Percentiles rank a stretch among this genome's conserved stretches.
Conservation (phyloP, 2,329 filamentous ascomycete species). For the Curvularia lunata region DNA sequence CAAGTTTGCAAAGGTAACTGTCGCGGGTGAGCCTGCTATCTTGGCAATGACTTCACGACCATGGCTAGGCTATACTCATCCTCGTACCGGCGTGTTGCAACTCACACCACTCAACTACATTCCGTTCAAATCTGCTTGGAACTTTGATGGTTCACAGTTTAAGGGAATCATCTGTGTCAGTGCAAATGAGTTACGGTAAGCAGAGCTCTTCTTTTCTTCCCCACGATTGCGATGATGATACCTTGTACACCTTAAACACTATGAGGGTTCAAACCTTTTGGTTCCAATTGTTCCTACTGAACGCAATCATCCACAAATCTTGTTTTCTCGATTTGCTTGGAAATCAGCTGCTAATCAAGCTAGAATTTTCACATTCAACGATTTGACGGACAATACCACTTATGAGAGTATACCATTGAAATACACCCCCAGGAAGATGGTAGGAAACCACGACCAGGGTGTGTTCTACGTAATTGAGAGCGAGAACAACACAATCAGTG, state of each 20-base stretch:
- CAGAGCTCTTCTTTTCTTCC: conserved; percentile 40
- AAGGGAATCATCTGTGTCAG: conserved; percentile 95
- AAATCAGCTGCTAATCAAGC: conserved; percentile 19
- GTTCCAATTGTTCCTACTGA: conserved; percentile 99
- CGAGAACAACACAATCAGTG: conserved; percentile 88
- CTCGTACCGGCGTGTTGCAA: conserved; percentile 84
- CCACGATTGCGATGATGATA: conserved; percentile 66
- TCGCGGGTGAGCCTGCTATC: conserved; percentile 83
- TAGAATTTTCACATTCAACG: conserved; percentile 89
- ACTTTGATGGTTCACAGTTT: conserved; percentile 94
- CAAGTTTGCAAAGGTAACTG: conserved; percentile 87
- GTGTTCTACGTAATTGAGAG: conserved; percentile 94
- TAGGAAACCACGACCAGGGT: conserved; percentile 84
- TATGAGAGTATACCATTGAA: conserved; percentile 85
- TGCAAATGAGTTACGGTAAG: conserved; percentile 83
- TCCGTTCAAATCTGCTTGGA: conserved; percentile 91
- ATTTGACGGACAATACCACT: conserved; percentile 81
- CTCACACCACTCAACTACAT: conserved; percentile 90
- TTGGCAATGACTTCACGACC: conserved; percentile 89
- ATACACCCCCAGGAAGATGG: conserved; percentile 87
- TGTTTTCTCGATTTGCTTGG: background rate
- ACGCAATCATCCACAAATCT: conserved; percentile 28
- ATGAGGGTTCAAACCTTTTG: conserved; percentile 56
- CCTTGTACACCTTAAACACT: conserved; percentile 55
- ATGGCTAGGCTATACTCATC: conserved; percentile 95